Evolutionary conservation across 352 stramenopile genomes (phyloP).

Genomic region (Globisporangium carolinianum): DNA sequence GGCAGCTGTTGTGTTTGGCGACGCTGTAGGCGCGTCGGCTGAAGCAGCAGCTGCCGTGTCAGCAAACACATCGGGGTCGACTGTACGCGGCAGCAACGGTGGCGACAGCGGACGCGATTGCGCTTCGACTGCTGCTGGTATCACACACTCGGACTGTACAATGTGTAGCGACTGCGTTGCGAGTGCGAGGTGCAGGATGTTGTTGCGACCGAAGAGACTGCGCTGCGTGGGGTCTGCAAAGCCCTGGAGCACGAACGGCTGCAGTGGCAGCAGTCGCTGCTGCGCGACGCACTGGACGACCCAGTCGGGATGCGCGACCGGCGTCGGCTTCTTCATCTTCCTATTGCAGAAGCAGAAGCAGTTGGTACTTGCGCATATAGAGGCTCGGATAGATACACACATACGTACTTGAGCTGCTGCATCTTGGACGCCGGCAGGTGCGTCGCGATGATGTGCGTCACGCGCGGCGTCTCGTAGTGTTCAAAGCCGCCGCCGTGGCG

Average conservation of each 20-base stretch:
- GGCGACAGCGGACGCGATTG: not conserved
- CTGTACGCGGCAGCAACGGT: not conserved
- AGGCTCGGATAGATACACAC: too few relatives aligned
- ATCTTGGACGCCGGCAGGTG: constrained; percentile 82
- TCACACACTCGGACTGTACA: not conserved
- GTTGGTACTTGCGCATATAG: too few relatives aligned
- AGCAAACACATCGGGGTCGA: not conserved
- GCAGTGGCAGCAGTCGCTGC: constrained; percentile 57
- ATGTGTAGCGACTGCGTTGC: constrained; percentile 1
- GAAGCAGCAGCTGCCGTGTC: not conserved
- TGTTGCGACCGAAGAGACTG: constrained; percentile 23
- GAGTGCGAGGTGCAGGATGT: constrained; percentile 3
- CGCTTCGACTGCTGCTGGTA: not conserved
- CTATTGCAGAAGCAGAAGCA: constrained; percentile 17
- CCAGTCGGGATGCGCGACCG: constrained; percentile 88
- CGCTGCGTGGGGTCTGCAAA: constrained; percentile 70
- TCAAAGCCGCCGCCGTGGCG: constrained; percentile 81
- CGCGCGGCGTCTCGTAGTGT: constrained; percentile 78
- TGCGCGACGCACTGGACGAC: constrained; percentile 86
- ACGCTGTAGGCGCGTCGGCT: not conserved
- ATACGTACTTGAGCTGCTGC: constrained; percentile 67
- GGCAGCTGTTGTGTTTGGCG: not conserved
- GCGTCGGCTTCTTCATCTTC: constrained; percentile 45
- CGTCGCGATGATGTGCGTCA: constrained; percentile 87
- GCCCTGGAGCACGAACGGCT: constrained; percentile 81